phyloP scores from a whole-genome alignment of 2,329 filamentous ascomycete species.

The Fusarium paranaense region DNA sequence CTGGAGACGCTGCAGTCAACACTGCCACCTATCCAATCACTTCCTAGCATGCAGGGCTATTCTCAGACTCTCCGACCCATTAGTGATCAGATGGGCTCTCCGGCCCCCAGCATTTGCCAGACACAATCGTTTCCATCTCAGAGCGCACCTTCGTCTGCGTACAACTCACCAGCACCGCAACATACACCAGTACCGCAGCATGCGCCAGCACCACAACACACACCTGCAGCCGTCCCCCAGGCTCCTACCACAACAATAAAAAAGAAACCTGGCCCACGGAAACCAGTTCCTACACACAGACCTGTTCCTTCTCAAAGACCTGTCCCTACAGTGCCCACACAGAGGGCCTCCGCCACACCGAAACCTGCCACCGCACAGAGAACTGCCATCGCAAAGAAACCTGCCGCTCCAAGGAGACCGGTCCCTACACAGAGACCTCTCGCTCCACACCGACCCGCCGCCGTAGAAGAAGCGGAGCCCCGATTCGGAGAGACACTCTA shows the following conservation, averaged over 20 bases:
- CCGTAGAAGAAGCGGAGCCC: not conserved
- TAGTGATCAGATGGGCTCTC: not conserved
- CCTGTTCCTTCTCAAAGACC: not conserved
- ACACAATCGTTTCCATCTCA: not conserved
- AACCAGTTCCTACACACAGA: not conserved
- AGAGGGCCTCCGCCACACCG: not conserved
- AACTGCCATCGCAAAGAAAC: not conserved
- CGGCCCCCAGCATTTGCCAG: not conserved
- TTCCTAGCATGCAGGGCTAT: not conserved
- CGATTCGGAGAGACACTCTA: not conserved
- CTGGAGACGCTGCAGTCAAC: not conserved
- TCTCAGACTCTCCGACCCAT: not conserved
- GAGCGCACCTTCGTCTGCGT: not conserved
- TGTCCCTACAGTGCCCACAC: not conserved
- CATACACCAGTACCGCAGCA: not conserved
- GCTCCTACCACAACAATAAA: not conserved
- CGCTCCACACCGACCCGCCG: not conserved
- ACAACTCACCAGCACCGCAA: not conserved
- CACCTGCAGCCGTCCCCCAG: not conserved
- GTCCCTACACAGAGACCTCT: not conserved
- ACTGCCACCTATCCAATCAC: not conserved
- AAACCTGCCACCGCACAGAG: not conserved
- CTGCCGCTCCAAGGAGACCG: not conserved
- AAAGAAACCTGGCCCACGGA: not conserved
- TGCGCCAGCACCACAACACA: not conserved